A percentile compares a stretch with the other conserved stretches of the same genome.
Conservation (phyloP, 2,329 filamentous ascomycete genomes). For the Colletotrichum magnum region DNA sequence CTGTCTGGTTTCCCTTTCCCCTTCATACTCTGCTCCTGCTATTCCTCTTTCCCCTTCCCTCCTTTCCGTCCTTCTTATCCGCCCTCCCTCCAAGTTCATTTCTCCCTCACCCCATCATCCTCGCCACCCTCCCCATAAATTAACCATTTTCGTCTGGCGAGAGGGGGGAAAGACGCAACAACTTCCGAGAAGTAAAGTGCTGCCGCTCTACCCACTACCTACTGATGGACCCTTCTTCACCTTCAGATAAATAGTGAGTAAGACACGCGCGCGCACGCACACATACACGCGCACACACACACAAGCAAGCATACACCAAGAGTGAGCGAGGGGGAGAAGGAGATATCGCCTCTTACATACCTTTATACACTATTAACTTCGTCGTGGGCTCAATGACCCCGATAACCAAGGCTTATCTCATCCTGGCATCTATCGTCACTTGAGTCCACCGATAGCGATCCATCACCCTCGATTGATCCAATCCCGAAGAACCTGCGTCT, state of each 20-base stretch:
- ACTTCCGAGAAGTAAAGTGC: neutral
- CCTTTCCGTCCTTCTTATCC: conserved; percentile 13
- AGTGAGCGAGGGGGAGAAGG: neutral
- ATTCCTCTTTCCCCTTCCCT: conserved; percentile 20
- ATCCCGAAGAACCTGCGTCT: conserved; percentile 36
- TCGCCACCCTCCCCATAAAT: conserved; percentile 25
- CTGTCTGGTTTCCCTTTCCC: conserved; percentile 10
- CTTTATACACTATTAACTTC: conserved; percentile 12
- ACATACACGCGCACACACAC: too few relatives aligned
- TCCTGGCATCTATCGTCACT: conserved; percentile 67
- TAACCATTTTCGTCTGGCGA: neutral
- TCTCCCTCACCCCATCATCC: conserved; percentile 25
- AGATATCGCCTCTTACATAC: conserved; percentile 37
- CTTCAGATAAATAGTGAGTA: neutral
- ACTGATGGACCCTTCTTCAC: conserved; percentile 27
- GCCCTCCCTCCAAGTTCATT: conserved; percentile 17
- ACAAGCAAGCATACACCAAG: too few relatives aligned
- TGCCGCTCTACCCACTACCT: neutral
- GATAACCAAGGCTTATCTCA: conserved; percentile 72
- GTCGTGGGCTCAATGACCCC: conserved; percentile 64
- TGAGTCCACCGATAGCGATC: conserved; percentile 50
- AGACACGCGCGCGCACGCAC: too few relatives aligned
- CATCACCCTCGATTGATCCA: conserved; percentile 37
- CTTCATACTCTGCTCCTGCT: conserved; percentile 1
- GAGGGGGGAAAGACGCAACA: neutral